Percentiles rank a stretch among this genome's conserved stretches.
Evolutionary conservation across 1,284 basidiomycete genomes (phyloP).

Genomic region (Leccinum pallidistipes): DNA sequence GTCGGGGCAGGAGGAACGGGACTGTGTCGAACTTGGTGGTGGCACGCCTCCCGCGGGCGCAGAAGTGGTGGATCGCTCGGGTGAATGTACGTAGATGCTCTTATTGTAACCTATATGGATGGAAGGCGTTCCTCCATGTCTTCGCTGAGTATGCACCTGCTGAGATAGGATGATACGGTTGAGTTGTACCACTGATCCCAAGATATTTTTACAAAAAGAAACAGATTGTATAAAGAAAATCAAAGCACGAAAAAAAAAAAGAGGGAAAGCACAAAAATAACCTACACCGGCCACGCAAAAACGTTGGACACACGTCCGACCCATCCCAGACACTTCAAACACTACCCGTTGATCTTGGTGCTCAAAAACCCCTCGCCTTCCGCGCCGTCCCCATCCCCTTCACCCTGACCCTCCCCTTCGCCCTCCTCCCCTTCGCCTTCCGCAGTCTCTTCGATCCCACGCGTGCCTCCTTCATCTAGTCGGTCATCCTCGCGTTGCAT

Average conservation of each 20-base stretch:
- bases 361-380: slow-evolving; percentile 34
- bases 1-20: background rate
- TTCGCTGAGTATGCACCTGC: background rate
- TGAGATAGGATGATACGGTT: background rate
- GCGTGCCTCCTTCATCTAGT: slow-evolving; percentile 33
- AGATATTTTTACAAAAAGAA: background rate
- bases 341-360: slow-evolving; percentile 23
- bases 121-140: too few species aligned
- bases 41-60: background rate
- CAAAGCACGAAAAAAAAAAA: too few species aligned
- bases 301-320: background rate
- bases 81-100: background rate
- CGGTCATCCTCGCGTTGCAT: slow-evolving; percentile 63
- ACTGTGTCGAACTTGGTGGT: background rate
- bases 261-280: background rate
- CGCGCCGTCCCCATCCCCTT: slow-evolving; percentile 22
- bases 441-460: slow-evolving; percentile 35
- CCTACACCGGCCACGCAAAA: background rate
- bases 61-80: background rate
- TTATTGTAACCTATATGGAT: background rate
- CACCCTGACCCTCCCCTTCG: slow-evolving; percentile 35
- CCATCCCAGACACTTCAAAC: background rate
- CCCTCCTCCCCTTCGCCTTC: slow-evolving; percentile 30
- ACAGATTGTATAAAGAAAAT: background rate
- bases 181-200: background rate